These are phyloP conservation scores for Colletotrichum sp. DNA, from an alignment of 2,329 filamentous ascomycete species.

Conservation along the genomic window DNA sequence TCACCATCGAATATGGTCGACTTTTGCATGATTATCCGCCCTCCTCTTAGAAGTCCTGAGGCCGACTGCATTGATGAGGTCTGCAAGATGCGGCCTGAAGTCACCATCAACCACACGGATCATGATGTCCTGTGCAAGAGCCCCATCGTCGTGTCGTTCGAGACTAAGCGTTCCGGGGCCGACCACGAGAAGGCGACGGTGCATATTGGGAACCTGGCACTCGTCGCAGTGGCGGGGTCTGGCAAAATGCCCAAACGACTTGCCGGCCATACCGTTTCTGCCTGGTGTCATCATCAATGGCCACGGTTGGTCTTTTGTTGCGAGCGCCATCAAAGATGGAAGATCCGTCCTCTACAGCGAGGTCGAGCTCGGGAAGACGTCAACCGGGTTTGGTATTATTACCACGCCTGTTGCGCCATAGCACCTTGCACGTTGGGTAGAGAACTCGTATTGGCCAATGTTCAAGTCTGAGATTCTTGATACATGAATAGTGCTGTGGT, in stretches of 20 bases:
- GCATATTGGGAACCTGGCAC: background rate
- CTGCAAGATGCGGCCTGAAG: background rate
- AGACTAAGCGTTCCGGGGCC: background rate
- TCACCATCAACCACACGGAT: background rate
- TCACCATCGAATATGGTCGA: background rate
- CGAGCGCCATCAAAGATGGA: background rate
- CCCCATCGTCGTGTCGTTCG: background rate
- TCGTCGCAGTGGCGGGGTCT: background rate
- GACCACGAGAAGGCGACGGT: background rate
- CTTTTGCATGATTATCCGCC: background rate
- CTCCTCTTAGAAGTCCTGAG: background rate
- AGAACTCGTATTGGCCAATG: background rate
- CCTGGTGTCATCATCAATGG: background rate
- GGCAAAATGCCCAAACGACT: background rate
- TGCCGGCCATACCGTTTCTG: background rate
- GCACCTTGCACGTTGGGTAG: background rate
- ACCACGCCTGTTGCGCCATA: background rate
- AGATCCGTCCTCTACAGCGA: background rate
- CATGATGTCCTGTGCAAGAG: background rate
- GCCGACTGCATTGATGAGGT: background rate
- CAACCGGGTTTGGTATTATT: background rate
- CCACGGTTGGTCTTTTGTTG: background rate
- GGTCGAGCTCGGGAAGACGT: background rate
- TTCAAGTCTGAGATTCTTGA: background rate
- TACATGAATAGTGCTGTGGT: background rate